phyloP scores from a whole-genome alignment of 1,139 yeast genomes.

The Ashbya aceris region DNA sequence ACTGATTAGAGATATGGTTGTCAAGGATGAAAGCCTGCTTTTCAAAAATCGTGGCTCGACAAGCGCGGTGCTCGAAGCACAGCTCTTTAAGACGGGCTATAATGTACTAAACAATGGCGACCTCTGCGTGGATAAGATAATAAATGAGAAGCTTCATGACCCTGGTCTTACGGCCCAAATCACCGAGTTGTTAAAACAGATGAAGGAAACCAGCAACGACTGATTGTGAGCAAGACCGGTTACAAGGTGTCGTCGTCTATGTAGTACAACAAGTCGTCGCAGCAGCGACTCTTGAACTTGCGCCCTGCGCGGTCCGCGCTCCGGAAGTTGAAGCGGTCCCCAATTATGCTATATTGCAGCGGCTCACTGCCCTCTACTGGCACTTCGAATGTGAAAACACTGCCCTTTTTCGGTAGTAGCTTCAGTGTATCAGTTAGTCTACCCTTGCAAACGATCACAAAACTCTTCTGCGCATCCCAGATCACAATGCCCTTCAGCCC shows the following conservation, averaged over 20 bases:
- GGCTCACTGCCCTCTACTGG: conserved; percentile 31
- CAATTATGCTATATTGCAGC: conserved; percentile 58
- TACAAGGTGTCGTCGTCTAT: conserved; percentile 5
- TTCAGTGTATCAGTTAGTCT: conserved; percentile 44
- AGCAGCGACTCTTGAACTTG: conserved; percentile 73
- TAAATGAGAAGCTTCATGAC: conserved; percentile 15
- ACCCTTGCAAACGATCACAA: conserved; percentile 53
- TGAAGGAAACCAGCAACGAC: conserved; percentile 2
- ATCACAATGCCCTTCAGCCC: conserved; percentile 73
- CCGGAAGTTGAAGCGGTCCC: conserved; percentile 70
- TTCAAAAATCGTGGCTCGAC: conserved; percentile 29
- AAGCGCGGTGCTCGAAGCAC: conserved; percentile 27
- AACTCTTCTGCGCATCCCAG: conserved; percentile 77
- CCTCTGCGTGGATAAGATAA: conserved; percentile 13
- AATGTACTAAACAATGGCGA: conserved; percentile 15
- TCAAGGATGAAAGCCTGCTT: conserved; percentile 23
- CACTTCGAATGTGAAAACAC: conserved; percentile 48
- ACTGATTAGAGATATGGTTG: conserved; percentile 21
- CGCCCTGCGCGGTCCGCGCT: conserved; percentile 76
- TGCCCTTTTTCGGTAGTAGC: conserved; percentile 51
- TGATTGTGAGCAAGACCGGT: not conserved
- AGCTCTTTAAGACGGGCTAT: conserved; percentile 23
- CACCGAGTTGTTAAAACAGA: conserved; percentile 7
- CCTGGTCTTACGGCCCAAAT: conserved; percentile 15
- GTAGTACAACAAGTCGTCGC: conserved; percentile 44